A percentile compares a stretch with the other conserved stretches of the same genome.
phyloP scores from a whole-genome alignment of 169 alveolate genomes.

The Condylostoma magnum region DNA sequence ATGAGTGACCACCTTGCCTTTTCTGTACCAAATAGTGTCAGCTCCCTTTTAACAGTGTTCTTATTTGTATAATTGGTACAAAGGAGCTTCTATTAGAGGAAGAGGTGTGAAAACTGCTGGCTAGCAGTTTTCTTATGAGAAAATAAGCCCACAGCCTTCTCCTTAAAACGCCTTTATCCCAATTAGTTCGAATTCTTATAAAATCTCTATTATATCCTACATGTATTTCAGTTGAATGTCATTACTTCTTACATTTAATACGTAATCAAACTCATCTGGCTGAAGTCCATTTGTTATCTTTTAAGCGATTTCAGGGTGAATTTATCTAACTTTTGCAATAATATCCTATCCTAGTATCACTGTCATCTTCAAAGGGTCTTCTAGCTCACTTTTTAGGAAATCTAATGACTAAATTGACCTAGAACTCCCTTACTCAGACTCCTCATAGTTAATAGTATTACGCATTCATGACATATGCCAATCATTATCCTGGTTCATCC shows the following conservation, averaged over 20 bases:
- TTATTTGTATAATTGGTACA: neutral
- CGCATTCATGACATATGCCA: neutral
- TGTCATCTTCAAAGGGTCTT: neutral
- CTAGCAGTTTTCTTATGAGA: neutral
- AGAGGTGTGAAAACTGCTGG: neutral
- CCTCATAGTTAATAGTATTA: neutral
- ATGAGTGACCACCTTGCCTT: neutral
- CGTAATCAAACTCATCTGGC: neutral
- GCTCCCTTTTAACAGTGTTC: neutral
- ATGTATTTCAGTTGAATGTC: neutral
- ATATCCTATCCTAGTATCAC: neutral
- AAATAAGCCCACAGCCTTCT: neutral
- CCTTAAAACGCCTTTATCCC: neutral
- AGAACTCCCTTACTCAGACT: neutral
- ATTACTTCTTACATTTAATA: neutral
- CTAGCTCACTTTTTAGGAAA: neutral
- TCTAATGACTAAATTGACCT: neutral
- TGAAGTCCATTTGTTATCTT: neutral
- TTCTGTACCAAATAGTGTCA: neutral
- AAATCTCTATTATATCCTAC: neutral
- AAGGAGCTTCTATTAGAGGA: neutral
- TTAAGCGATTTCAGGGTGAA: neutral
- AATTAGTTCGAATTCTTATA: neutral
- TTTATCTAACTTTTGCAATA: neutral
- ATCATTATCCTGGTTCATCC: neutral